Conservation (phyloP, 306 rosid genomes). For the Sphenostylis stenocarpa region DNA sequence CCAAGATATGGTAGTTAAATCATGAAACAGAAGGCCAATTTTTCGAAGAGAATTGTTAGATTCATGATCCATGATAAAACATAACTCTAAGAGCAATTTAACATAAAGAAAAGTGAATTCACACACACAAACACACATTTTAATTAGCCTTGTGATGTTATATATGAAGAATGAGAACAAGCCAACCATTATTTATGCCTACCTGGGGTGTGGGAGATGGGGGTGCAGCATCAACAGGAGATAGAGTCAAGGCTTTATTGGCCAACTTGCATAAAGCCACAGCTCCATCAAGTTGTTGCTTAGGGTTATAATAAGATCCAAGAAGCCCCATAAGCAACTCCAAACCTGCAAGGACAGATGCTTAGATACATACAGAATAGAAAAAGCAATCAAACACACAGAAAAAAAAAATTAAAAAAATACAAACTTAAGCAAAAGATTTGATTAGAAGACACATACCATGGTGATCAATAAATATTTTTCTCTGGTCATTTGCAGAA, state of each 20-base stretch:
- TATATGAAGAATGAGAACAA: not conserved
- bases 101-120: no score
- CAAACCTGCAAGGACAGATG: constrained; percentile 56
- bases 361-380: constrained; percentile 30
- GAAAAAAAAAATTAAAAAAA: constrained; percentile 19
- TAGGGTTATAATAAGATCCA: constrained; percentile 53
- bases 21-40: not conserved
- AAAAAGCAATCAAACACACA: not conserved
- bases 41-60: no score
- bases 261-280: constrained; percentile 78
- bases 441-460: constrained; percentile 51
- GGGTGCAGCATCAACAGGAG: constrained; percentile 92
- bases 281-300: constrained; percentile 87
- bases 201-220: constrained; percentile 96
- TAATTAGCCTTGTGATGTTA: no score
- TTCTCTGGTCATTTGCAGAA: constrained; percentile 64
- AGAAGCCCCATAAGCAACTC: constrained; percentile 86
- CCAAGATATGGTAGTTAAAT: no score
- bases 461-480: constrained; percentile 70
- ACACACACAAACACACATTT: no score
- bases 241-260: constrained; percentile 64
- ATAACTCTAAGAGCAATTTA: no score
- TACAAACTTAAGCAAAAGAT: not conserved
- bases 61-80: no score
- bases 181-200: not conserved